phyloP scores from a whole-genome alignment of 2,329 filamentous ascomycete species.

The Teratosphaeria pseudoeucalypti region DNA sequence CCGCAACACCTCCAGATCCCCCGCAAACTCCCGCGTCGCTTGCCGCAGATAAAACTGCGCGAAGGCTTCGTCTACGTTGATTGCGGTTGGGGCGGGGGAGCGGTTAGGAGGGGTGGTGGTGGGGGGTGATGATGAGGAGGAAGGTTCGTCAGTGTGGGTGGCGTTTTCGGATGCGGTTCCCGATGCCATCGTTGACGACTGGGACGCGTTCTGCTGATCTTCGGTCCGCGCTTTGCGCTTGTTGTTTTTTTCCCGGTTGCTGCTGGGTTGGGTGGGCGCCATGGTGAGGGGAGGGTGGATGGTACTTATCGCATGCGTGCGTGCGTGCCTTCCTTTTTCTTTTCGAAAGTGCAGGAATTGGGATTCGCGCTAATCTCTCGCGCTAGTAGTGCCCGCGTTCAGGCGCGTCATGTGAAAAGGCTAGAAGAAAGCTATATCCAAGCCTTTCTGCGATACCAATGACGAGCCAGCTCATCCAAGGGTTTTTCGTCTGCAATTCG shows the following conservation, averaged over 20 bases:
- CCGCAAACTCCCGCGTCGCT: conserved; percentile 58
- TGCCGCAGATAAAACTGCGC: conserved; percentile 59
- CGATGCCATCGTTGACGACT: no score
- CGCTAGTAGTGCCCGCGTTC: background rate
- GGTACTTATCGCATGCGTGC: no score
- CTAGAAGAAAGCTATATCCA: no score
- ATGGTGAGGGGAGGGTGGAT: background rate
- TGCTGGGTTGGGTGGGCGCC: conserved; percentile 8
- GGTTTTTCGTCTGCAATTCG: background rate
- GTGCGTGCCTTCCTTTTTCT: background rate
- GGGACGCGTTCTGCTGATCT: background rate
- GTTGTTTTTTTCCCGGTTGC: conserved; percentile 15
- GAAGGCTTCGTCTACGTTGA: conserved; percentile 35
- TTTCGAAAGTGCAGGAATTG: background rate
- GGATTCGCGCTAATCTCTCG: background rate
- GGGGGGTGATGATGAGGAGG: conserved; percentile 3
- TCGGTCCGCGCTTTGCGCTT: conserved; percentile 18
- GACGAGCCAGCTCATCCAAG: background rate
- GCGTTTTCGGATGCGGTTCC: background rate
- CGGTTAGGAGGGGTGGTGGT: no score
- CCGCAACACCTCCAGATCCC: conserved; percentile 63
- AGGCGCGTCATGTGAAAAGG: background rate
- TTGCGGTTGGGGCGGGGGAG: background rate
- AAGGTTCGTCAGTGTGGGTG: background rate
- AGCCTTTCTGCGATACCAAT: no score